Evolutionary conservation across 257 asterid genomes (phyloP).

Genomic region (Nyctanthes arbortristis): DNA sequence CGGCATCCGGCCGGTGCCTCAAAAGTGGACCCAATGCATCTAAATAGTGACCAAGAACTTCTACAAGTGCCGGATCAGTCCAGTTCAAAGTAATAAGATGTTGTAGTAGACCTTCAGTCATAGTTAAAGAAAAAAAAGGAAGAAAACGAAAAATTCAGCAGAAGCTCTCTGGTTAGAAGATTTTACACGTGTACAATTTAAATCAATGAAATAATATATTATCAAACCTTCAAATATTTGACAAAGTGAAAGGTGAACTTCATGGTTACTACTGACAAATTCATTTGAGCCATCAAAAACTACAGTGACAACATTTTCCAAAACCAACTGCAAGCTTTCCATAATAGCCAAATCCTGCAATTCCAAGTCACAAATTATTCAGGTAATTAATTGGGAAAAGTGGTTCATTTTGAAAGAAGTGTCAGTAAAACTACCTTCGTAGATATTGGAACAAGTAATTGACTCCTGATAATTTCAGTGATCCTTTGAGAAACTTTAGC

Average conservation of each 20-base stretch:
- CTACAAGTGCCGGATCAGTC: constrained; percentile 89
- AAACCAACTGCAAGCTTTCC: constrained; percentile 89
- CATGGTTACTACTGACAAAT: constrained; percentile 45
- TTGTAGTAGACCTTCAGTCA: constrained; percentile 82
- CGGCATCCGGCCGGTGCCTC: constrained; percentile 84
- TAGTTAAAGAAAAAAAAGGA: no score
- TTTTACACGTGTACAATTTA: constrained; percentile 22
- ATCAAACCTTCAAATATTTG: constrained; percentile 75
- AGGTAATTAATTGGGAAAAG: constrained; percentile 17
- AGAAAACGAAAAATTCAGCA: constrained; percentile 39
- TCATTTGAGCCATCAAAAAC: constrained; percentile 77
- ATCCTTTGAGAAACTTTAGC: constrained; percentile 70
- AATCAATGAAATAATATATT: constrained; percentile 6
- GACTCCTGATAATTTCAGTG: constrained; percentile 54
- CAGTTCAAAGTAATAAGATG: constrained; percentile 83
- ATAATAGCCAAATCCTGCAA: constrained; percentile 68
- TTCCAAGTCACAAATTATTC: constrained; percentile 27
- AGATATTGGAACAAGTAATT: constrained; percentile 51
- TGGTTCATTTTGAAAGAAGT: constrained; percentile 14
- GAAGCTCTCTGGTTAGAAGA: constrained; percentile 20
- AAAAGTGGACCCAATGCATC: constrained; percentile 89
- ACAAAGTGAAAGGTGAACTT: constrained; percentile 54
- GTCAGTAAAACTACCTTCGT: constrained; percentile 51
- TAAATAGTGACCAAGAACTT: constrained; percentile 85
- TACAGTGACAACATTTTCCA: constrained; percentile 70